A percentile compares a stretch with the other conserved stretches of the same genome.
Conservation (phyloP, 108 stramenopile genomes). For the Licmophora abbreviata region DNA sequence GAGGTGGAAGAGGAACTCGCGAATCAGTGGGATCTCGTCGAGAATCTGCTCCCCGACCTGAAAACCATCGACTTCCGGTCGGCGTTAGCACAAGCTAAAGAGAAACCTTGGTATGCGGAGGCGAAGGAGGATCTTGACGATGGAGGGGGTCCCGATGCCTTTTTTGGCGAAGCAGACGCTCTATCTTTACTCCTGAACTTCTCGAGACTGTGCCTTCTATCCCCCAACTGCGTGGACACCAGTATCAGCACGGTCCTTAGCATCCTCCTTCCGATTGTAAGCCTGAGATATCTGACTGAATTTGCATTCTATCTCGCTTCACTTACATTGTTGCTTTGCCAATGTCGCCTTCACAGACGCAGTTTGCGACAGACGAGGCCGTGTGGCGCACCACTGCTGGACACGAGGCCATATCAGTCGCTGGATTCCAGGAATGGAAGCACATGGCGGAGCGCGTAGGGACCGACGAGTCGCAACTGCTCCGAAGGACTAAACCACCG, state of each 20-base stretch:
- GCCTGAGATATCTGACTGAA: no score
- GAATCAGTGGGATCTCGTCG: slow-evolving; percentile 42
- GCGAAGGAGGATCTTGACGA: slow-evolving; percentile 23
- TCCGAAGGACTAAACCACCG: no score
- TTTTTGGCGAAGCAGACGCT: slow-evolving; percentile 58
- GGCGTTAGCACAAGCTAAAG: slow-evolving; percentile 17
- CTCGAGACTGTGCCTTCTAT: slow-evolving; percentile 38
- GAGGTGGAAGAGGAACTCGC: slow-evolving; percentile 22
- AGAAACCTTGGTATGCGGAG: slow-evolving; percentile 41
- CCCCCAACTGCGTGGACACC: slow-evolving; percentile 23
- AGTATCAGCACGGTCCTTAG: slow-evolving; percentile 40
- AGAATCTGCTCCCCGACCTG: slow-evolving; percentile 28
- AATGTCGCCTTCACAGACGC: no score
- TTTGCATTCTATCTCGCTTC: no score
- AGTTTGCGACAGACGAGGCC: no score
- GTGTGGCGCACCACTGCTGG: no score
- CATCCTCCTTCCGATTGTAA: slow-evolving; percentile 66
- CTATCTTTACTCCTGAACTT: slow-evolving; percentile 44
- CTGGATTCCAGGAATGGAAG: no score
- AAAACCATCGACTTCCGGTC: slow-evolving; percentile 31
- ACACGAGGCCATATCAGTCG: no score
- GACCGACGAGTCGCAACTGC: no score
- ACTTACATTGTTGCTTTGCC: no score
- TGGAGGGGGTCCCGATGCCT: slow-evolving; percentile 13
- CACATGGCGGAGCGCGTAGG: no score